Base-by-base conservation (phyloP, 805 yeast species). In the Wickerhamiella occidentalis region DNA sequence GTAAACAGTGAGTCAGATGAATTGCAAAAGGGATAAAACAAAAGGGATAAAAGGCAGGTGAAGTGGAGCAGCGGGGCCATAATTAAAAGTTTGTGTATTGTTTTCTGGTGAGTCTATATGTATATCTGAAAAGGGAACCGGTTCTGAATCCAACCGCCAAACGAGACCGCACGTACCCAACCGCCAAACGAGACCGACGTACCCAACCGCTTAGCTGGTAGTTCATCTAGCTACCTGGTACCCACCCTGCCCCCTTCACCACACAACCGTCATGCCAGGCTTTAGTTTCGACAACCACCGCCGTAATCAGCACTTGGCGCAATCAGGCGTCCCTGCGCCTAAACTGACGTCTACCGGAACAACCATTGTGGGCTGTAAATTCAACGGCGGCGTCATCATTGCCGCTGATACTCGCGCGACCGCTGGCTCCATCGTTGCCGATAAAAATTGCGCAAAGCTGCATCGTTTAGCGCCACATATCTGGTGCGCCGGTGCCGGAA, bases 401-500 rank as follows among this genome's bases (percentile, higher is more conserved):
- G 97, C 98, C 11, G 98, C 98, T 8, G 98, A 92, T 72, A 92
- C 98, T 18, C 81, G 98, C 69, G 96, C 98, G 50, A 92, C 98
- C 2, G 82, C 92, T 33, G 98, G 98, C 12, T 82, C 81, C 51
- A 86, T 92, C 58, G 97, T 92, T 30, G 98, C 98, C 6, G 97
- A 92, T 69, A 92, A 92, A 72, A 92, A 92, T 71, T 88, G 96
- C 74, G 96, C 87, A 63, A 90, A 90, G 68, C 73, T 92, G 56
- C 96, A 90, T 68, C 71, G 94, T 58, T 74, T 88, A 56, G 76
- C 95, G 6, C 95, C 96, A 8, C 77, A 75, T 61, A 87, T 88
- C 64, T 90, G 96, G 96, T 90, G 98, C 79, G 98, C 98, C 47
- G 98, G 98, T 61, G 98, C 98, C 2, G 98, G 98, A 66, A 92